Conservation (phyloP, 768 basidiomycete genomes). For the Peribolospora baueri region DNA sequence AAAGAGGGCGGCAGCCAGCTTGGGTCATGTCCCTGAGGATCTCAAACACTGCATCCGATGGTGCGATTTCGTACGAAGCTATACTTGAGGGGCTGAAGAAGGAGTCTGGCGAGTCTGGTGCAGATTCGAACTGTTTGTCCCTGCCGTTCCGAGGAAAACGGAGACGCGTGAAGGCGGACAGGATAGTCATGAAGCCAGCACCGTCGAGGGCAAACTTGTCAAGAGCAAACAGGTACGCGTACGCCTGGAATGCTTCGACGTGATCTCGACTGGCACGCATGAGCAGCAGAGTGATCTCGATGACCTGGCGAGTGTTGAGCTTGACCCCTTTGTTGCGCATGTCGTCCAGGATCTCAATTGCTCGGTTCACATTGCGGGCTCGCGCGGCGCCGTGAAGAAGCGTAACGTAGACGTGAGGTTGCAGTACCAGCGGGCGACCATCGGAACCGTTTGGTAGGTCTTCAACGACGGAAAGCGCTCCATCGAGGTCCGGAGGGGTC, state of each 20-base stretch:
- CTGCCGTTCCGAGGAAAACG: too few relatives aligned
- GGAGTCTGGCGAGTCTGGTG: neutral
- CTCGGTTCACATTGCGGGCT: neutral
- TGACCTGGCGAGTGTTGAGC: neutral
- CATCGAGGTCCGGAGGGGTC: neutral
- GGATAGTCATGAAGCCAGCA: neutral
- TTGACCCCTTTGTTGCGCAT: neutral
- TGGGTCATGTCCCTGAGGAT: neutral
- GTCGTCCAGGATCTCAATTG: neutral
- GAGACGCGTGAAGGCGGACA: neutral
- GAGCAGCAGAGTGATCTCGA: neutral
- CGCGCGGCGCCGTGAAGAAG: neutral
- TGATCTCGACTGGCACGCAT: neutral
- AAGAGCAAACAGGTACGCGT: neutral
- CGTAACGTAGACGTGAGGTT: neutral
- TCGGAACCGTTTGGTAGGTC: neutral
- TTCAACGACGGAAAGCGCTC: neutral
- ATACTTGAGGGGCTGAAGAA: neutral
- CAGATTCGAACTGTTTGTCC: too few relatives aligned
- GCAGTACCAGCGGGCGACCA: neutral
- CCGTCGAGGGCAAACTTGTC: neutral
- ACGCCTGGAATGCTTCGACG: neutral
- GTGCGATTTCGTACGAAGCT: too few relatives aligned
- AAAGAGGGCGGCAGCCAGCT: too few relatives aligned
- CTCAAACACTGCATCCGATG: neutral